These are phyloP conservation scores for Ormosia semicastrata DNA, from an alignment of 306 rosid genomes.

Conservation along the genomic window DNA sequence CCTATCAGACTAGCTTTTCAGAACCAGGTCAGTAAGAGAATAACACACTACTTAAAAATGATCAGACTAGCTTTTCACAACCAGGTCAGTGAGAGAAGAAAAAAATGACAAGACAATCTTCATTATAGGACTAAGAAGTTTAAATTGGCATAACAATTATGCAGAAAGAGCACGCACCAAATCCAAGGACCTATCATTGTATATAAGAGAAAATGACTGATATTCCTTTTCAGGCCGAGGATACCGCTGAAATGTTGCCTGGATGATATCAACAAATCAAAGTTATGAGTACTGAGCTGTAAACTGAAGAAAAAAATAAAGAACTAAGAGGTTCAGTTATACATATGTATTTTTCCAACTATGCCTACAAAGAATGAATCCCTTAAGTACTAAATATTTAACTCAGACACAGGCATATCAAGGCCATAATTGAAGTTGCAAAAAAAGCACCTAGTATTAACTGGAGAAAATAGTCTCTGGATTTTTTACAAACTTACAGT, in stretches of 20 bases:
- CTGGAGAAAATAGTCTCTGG: constrained; percentile 1
- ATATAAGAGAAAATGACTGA: constrained; percentile 94
- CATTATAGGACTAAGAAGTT: neutral
- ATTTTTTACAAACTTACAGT: constrained; percentile 72
- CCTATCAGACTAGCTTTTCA: constrained; percentile 26
- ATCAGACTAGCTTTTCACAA: constrained; percentile 25
- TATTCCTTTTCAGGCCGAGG: constrained; percentile 98
- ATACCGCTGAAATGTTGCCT: constrained; percentile 95
- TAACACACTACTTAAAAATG: neutral
- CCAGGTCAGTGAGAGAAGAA: neutral
- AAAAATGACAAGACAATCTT: constrained; percentile 15
- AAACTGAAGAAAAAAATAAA: constrained; percentile 1
- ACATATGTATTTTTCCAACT: constrained; percentile 3
- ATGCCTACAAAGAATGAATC: neutral
- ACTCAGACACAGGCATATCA: constrained; percentile 15
- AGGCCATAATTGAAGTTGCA: constrained; percentile 5
- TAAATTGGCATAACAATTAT: constrained; percentile 7
- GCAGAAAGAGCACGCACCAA: constrained; percentile 66
- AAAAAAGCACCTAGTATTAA: constrained; percentile 16
- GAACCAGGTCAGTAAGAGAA: neutral
- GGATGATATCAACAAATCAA: constrained; percentile 38
- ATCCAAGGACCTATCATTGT: constrained; percentile 82
- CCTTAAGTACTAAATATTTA: neutral
- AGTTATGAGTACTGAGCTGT: constrained; percentile 28
- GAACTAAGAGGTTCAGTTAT: constrained; percentile 9